Conservation (phyloP, 2,329 filamentous ascomycete species). For the Coleophoma cylindrospora region DNA sequence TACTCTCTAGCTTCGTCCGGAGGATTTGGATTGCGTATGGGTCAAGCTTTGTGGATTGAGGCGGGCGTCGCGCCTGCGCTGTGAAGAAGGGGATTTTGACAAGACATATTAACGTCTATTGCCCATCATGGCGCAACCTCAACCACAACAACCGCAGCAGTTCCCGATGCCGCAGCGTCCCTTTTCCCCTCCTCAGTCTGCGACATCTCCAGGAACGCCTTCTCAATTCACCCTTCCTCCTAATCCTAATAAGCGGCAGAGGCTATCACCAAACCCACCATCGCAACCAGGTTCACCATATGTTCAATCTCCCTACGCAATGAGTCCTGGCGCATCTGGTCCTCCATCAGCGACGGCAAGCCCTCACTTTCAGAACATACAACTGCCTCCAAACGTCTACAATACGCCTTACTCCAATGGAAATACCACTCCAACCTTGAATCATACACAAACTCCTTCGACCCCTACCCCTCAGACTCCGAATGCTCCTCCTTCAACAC, state of each 20-base stretch:
- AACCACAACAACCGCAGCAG: slow-evolving; percentile 20
- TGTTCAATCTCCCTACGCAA: slow-evolving; percentile 43
- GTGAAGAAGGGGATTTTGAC: slow-evolving; percentile 16
- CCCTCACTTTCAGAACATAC: slow-evolving; percentile 25
- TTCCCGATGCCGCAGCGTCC: slow-evolving; percentile 41
- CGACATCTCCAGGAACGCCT: slow-evolving; percentile 55
- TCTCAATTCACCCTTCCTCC: slow-evolving; percentile 58
- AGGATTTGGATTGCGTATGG: slow-evolving; percentile 17
- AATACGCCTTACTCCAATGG: slow-evolving; percentile 28
- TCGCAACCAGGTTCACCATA: slow-evolving; percentile 64
- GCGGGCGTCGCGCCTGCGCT: slow-evolving; percentile 25
- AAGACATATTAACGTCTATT: not conserved
- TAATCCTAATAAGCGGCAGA: slow-evolving; percentile 67
- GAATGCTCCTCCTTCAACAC: slow-evolving; percentile 12
- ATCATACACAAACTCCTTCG: slow-evolving; percentile 15
- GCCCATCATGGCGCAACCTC: slow-evolving; percentile 28
- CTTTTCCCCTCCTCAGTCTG: slow-evolving; percentile 59
- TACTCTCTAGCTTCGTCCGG: not conserved
- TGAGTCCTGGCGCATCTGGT: slow-evolving; percentile 36
- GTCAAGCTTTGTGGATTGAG: slow-evolving; percentile 15
- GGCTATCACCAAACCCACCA: slow-evolving; percentile 62
- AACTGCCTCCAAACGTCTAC: slow-evolving; percentile 21
- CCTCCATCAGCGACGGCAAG: slow-evolving; percentile 17
- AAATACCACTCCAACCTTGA: slow-evolving; percentile 18
- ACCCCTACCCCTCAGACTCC: slow-evolving; percentile 3